Evolutionary conservation across 2,329 filamentous ascomycete genomes (phyloP).

Genomic region (Hymenoscyphus linearis): DNA sequence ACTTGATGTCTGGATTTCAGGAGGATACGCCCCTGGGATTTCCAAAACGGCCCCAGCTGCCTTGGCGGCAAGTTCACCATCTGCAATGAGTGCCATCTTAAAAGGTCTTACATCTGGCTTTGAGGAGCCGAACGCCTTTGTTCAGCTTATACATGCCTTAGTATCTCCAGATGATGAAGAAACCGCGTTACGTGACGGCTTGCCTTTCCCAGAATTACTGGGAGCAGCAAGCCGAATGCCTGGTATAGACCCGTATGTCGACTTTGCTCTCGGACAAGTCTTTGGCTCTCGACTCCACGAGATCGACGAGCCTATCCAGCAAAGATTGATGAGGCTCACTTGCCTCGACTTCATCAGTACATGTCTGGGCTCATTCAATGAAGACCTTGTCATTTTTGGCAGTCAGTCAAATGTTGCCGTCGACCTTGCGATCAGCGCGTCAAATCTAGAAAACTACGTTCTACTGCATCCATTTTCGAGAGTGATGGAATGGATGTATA

Average conservation of each 20-base stretch:
- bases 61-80: conserved; percentile 19
- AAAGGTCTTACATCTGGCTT: conserved; percentile 72
- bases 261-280: conserved; percentile 79
- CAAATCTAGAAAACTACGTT: conserved; percentile 73
- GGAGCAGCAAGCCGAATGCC: conserved; percentile 72
- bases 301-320: conserved; percentile 60
- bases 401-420: conserved; percentile 72
- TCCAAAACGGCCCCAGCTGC: conserved; percentile 32
- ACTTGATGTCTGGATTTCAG: conserved; percentile 75
- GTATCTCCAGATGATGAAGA: conserved; percentile 60
- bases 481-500: conserved; percentile 98
- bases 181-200: conserved; percentile 60
- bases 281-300: conserved; percentile 57
- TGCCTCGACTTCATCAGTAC: conserved; percentile 79
- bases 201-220: conserved; percentile 84
- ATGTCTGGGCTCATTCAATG: conserved; percentile 85
- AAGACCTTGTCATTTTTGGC: conserved; percentile 81
- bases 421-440: conserved; percentile 68
- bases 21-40: conserved; percentile 45
- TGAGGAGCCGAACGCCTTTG: conserved; percentile 80
- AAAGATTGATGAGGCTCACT: conserved; percentile 67
- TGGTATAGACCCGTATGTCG: conserved; percentile 87
- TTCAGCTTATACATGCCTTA: conserved; percentile 69
- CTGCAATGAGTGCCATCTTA: conserved; percentile 61
- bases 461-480: conserved; percentile 87